Evolutionary conservation across 139 green algal genomes (phyloP).

Genomic region (Auxenochlorella pyrenoidosa): DNA sequence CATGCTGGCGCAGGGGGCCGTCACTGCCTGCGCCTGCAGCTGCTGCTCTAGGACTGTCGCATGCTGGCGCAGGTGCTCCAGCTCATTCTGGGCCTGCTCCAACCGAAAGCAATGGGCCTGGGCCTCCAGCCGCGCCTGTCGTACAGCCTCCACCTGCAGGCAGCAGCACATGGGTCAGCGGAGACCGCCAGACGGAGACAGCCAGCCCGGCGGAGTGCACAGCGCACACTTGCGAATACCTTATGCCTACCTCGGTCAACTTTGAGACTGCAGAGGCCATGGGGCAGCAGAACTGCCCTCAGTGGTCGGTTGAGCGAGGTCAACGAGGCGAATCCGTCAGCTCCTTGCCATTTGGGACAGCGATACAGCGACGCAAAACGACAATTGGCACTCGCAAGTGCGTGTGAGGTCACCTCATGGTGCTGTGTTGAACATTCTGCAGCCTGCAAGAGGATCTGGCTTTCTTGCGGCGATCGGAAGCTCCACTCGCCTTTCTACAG

Average conservation of each 20-base stretch:
- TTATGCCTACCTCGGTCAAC: not conserved
- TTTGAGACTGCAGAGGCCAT: not conserved
- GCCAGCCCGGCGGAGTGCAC: not conserved
- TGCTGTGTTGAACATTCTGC: too few species aligned
- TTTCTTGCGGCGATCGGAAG: too few species aligned
- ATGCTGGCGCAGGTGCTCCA: conserved; percentile 45
- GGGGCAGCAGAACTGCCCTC: too few species aligned
- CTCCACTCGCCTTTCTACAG: too few species aligned
- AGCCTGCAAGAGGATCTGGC: too few species aligned
- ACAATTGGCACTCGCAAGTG: too few species aligned
- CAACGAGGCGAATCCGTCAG: not conserved
- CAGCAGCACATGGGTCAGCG: not conserved
- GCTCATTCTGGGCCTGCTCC: conserved; percentile 55
- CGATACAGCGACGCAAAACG: too few species aligned
- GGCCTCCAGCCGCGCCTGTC: conserved; percentile 49
- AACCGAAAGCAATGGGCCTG: conserved; percentile 14
- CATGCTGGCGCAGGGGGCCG: not conserved
- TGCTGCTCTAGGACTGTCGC: not conserved
- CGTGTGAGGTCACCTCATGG: too few species aligned
- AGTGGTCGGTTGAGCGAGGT: not conserved
- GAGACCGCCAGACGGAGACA: not conserved
- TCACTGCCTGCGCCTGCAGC: not conserved
- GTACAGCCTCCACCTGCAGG: conserved; percentile 69
- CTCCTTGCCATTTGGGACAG: too few species aligned
- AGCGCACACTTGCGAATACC: not conserved